Evolutionary conservation across 2,329 filamentous ascomycete species (phyloP).

Genomic region (Cryphonectria japonica): DNA sequence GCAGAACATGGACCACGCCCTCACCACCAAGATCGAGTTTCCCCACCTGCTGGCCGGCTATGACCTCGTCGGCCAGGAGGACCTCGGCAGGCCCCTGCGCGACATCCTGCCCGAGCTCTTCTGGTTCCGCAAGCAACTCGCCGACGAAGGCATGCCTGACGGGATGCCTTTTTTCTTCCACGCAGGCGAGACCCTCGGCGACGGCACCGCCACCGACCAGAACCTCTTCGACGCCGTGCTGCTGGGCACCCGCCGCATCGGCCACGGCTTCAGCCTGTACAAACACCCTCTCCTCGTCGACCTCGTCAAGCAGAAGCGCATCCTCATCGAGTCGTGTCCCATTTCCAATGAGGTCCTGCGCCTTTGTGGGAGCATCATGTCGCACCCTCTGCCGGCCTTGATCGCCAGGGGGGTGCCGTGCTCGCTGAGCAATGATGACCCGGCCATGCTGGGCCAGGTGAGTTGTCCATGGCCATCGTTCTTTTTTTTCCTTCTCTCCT

Average conservation of each 20-base stretch:
- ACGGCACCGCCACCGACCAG: conserved; percentile 71
- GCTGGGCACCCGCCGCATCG: conserved; percentile 85
- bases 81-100: conserved; percentile 72
- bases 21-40: conserved; percentile 77
- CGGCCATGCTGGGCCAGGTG: conserved; percentile 78
- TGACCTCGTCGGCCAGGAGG: conserved; percentile 89
- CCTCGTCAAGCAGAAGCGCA: conserved; percentile 85
- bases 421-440: conserved; percentile 87
- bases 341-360: conserved; percentile 88
- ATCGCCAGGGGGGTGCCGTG: conserved; percentile 84
- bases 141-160: conserved; percentile 65
- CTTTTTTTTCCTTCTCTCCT: neutral
- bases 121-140: conserved; percentile 89
- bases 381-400: conserved; percentile 81
- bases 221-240: conserved; percentile 91
- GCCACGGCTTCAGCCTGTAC: conserved; percentile 85
- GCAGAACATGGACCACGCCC: conserved; percentile 85
- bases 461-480: neutral
- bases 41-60: conserved; percentile 84
- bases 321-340: conserved; percentile 87
- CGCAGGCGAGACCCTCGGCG: conserved; percentile 83
- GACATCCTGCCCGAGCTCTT: conserved; percentile 84
- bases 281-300: conserved; percentile 90
- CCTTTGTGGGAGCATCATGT: conserved; percentile 74
- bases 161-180: conserved; percentile 96